Evolutionary conservation across 2,329 filamentous ascomycete genomes (phyloP).

Genomic region (Colletotrichum siamense): DNA sequence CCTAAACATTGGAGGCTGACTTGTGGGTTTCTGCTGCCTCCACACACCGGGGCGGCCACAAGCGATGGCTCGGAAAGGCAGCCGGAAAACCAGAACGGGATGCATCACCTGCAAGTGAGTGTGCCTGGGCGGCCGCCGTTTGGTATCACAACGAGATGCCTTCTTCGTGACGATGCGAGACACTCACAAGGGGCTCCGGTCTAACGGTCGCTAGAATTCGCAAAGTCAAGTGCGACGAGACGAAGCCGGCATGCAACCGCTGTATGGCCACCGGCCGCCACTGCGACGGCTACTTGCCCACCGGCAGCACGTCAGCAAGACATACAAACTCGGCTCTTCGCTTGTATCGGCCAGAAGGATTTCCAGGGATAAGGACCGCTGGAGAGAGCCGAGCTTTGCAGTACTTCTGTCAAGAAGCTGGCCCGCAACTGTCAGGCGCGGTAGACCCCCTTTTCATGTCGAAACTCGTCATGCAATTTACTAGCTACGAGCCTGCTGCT

Average conservation of each 20-base stretch:
- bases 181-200: neutral
- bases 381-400: constrained; percentile 6
- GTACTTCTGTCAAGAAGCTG: neutral
- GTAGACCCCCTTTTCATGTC: constrained; percentile 42
- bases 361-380: neutral
- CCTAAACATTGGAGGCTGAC: neutral
- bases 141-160: neutral
- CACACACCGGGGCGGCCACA: neutral
- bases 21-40: neutral
- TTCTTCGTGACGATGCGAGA: neutral
- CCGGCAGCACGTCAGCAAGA: neutral
- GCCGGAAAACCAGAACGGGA: constrained; percentile 51
- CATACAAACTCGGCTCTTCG: neutral
- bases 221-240: constrained; percentile 63
- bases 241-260: constrained; percentile 54
- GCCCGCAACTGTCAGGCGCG: constrained; percentile 1
- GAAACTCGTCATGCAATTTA: constrained; percentile 49
- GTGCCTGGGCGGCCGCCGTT: neutral
- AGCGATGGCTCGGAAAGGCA: constrained; percentile 39
- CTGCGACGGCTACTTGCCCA: constrained; percentile 59
- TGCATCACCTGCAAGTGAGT: constrained; percentile 62
- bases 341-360: neutral
- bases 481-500: constrained; percentile 48
- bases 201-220: constrained; percentile 45
- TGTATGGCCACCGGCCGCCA: constrained; percentile 59